A percentile compares a stretch with the other conserved stretches of the same genome.
Evolutionary conservation across 2,329 filamentous ascomycete species (phyloP).

Genomic region (Exophiala aquamarina): DNA sequence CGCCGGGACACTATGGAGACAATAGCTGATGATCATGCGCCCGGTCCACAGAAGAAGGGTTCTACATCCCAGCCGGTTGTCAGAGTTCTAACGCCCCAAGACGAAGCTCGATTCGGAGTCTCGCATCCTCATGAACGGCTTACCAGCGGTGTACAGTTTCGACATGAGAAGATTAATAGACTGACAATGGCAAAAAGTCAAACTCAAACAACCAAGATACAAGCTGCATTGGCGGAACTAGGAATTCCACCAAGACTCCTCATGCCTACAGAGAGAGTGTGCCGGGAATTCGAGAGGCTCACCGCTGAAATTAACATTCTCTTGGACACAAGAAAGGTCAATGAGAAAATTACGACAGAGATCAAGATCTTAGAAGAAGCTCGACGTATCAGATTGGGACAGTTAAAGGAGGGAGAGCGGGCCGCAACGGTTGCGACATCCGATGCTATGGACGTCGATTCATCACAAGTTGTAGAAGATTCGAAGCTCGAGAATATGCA

Average conservation of each 20-base stretch:
- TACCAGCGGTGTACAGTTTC: constrained; percentile 83
- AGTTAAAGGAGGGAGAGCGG: constrained; percentile 25
- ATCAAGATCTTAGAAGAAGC: constrained; percentile 45
- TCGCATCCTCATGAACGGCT: constrained; percentile 81
- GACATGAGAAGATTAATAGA: constrained; percentile 59
- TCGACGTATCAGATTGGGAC: constrained; percentile 25
- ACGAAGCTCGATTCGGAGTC: constrained; percentile 80
- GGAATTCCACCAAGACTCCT: constrained; percentile 47
- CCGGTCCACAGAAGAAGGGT: constrained; percentile 39
- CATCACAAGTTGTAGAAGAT: constrained; percentile 10
- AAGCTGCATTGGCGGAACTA: constrained; percentile 47
- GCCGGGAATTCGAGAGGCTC: constrained; percentile 50
- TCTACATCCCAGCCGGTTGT: constrained; percentile 53
- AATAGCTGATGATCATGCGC: constrained; percentile 25
- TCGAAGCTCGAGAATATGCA: constrained; percentile 10
- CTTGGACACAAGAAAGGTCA: constrained; percentile 48
- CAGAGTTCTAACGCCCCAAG: constrained; percentile 70
- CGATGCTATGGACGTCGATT: constrained; percentile 27
- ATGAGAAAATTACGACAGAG: constrained; percentile 49
- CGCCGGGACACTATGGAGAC: constrained; percentile 28
- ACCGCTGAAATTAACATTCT: constrained; percentile 48
- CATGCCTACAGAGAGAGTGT: constrained; percentile 52
- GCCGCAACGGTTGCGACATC: not conserved
- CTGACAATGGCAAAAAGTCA: constrained; percentile 52
- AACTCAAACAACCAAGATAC: constrained; percentile 50